Evolutionary conservation across 1,139 yeast species (phyloP).

Genomic region (Saccharomyces hybrid): DNA sequence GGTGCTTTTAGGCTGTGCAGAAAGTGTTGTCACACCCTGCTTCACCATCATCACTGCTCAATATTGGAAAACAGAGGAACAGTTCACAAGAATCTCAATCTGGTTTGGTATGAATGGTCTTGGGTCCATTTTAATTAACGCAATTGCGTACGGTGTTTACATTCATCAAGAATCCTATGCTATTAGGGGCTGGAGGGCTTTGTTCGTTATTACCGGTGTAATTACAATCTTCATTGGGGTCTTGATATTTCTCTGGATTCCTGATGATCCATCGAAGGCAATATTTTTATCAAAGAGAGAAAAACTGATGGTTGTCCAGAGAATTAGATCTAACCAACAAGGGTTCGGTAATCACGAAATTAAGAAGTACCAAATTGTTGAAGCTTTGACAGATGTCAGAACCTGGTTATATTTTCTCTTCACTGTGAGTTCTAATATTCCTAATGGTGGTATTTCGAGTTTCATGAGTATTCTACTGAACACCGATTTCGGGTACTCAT

Average conservation of each 20-base stretch:
- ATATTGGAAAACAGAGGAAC: constrained; percentile 48
- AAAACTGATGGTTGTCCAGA: constrained; percentile 44
- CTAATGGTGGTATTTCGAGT: constrained; percentile 28
- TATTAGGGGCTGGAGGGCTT: constrained; percentile 42
- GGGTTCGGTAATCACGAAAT: constrained; percentile 51
- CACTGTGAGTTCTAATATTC: constrained; percentile 32
- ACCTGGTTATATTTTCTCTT: constrained; percentile 43
- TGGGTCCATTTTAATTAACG: constrained; percentile 37
- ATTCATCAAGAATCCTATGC: constrained; percentile 30
- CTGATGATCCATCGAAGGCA: constrained; percentile 44
- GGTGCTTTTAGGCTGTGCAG: constrained; percentile 43
- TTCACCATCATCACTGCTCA: constrained; percentile 47
- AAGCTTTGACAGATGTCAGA: constrained; percentile 39
- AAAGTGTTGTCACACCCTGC: constrained; percentile 45
- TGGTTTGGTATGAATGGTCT: constrained; percentile 49
- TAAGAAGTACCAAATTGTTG: constrained; percentile 47
- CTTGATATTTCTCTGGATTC: constrained; percentile 39
- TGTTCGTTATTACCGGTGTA: constrained; percentile 43
- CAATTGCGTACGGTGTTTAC: constrained; percentile 45
- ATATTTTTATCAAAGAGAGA: constrained; percentile 45
- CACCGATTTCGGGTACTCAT: constrained; percentile 34
- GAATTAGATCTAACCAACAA: constrained; percentile 41
- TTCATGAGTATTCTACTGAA: constrained; percentile 34
- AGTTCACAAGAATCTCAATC: constrained; percentile 39
- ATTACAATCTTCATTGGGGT: constrained; percentile 42